Percentiles rank a stretch among this genome's conserved stretches.
These are phyloP conservation scores for Xylariaceae sp. DNA, from an alignment of 2,329 filamentous ascomycete species.

Conservation along the genomic window DNA sequence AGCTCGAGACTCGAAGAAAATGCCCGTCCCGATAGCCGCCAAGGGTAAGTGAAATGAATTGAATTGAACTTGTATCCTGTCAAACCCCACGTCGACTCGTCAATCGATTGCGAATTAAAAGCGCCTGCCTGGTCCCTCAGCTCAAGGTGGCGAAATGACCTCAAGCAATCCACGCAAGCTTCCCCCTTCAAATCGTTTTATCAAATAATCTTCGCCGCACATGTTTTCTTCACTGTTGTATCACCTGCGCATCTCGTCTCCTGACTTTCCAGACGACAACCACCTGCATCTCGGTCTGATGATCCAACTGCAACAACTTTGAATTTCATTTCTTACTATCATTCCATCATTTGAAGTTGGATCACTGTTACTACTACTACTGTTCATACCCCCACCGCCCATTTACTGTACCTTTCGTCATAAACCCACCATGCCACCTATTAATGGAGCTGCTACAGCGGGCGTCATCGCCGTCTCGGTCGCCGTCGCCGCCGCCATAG, in stretches of 20 bases:
- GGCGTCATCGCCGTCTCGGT: constrained; percentile 65
- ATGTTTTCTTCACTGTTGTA: constrained; percentile 5
- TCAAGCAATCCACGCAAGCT: constrained; percentile 35
- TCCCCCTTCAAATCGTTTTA: background rate
- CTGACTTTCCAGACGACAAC: background rate
- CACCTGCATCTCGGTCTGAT: background rate
- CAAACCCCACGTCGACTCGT: constrained; percentile 35
- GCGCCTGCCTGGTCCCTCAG: constrained; percentile 34
- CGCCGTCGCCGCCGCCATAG: constrained; percentile 63
- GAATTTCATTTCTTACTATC: background rate
- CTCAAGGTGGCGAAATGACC: constrained; percentile 34
- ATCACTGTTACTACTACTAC: background rate
- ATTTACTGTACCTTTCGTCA: constrained; percentile 1
- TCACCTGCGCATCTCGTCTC: constrained; percentile 1
- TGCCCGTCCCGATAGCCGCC: constrained; percentile 47
- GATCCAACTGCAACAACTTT: background rate
- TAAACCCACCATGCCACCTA: constrained; percentile 54
- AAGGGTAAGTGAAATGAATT: constrained; percentile 45
- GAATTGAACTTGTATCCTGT: background rate
- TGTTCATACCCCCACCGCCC: background rate
- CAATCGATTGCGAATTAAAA: constrained; percentile 33
- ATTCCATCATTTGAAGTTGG: background rate
- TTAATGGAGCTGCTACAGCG: constrained; percentile 64
- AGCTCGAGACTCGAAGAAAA: constrained; percentile 29
- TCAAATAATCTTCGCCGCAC: no score